Evolutionary conservation across 164 flowering plant genomes (phyloP).

Genomic region (Piper betle): DNA sequence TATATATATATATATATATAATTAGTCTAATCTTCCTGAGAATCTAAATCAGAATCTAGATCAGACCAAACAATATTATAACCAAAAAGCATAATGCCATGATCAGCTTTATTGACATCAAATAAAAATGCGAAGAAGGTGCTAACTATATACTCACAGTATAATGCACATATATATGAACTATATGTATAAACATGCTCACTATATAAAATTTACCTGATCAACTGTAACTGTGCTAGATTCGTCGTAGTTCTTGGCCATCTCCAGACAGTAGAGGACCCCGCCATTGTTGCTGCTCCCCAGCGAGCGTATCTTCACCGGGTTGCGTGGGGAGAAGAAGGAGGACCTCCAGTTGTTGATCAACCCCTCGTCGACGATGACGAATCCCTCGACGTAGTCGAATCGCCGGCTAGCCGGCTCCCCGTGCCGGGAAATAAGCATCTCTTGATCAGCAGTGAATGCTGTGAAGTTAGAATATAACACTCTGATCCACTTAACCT

Average conservation of each 20-base stretch:
- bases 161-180: no score
- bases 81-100: background rate
- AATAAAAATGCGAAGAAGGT: no score
- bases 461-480: slow-evolving; percentile 61
- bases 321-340: slow-evolving; percentile 76
- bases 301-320: slow-evolving; percentile 59
- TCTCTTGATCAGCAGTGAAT: slow-evolving; percentile 80
- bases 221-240: slow-evolving; percentile 36
- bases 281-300: slow-evolving; percentile 31
- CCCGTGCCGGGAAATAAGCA: slow-evolving; percentile 63
- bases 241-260: slow-evolving; percentile 69
- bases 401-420: slow-evolving; percentile 31
- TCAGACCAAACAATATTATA: background rate
- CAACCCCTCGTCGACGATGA: slow-evolving; percentile 79
- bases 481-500: slow-evolving; percentile 94
- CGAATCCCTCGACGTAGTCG: slow-evolving; percentile 92
- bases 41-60: background rate
- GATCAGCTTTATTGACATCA: background rate
- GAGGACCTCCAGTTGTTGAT: slow-evolving; percentile 94
- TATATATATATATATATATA: background rate
- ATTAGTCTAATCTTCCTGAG: background rate
- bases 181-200: no score
- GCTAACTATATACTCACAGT: slow-evolving; percentile 5
- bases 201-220: no score
- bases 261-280: slow-evolving; percentile 72